Evolutionary conservation across 192 early-diverging fungal genomes (phyloP).

Genomic region (Umbelopsis sp.): DNA sequence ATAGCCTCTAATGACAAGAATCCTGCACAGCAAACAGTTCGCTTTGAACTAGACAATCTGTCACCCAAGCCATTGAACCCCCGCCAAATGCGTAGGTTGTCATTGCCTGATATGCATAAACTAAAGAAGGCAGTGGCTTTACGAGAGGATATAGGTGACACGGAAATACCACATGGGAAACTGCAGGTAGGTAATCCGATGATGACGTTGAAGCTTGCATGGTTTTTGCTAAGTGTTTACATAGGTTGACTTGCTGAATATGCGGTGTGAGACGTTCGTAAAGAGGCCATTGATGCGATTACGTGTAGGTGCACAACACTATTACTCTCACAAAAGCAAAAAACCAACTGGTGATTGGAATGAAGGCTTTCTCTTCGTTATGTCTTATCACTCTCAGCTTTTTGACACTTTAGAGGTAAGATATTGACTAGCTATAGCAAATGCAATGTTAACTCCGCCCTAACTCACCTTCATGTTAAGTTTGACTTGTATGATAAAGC

Average conservation of each 20-base stretch:
- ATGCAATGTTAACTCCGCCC: neutral
- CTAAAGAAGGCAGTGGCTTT: constrained; percentile 22
- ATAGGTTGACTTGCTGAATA: constrained; percentile 43
- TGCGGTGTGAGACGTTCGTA: constrained; percentile 26
- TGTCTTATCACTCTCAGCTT: constrained; percentile 78
- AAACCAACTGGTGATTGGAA: constrained; percentile 67
- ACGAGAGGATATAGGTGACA: constrained; percentile 19
- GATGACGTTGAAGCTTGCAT: neutral
- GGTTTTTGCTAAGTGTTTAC: neutral
- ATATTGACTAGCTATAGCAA: neutral
- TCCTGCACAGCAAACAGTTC: neutral
- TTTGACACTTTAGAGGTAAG: constrained; percentile 68
- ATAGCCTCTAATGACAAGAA: neutral
- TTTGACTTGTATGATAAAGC: constrained; percentile 43
- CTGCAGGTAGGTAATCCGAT: constrained; percentile 26
- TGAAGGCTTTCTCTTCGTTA: constrained; percentile 71
- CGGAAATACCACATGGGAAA: constrained; percentile 26
- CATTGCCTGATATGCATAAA: constrained; percentile 35
- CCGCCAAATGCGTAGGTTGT: constrained; percentile 28
- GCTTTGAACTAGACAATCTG: neutral
- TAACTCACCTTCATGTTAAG: constrained; percentile 17
- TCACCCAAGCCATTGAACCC: neutral
- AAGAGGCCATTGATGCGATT: constrained; percentile 32
- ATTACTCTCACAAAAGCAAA: constrained; percentile 52
- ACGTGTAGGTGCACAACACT: constrained; percentile 40